Base-by-base conservation (phyloP, 2,329 filamentous ascomycete species). In the Sporothrix globosa region DNA sequence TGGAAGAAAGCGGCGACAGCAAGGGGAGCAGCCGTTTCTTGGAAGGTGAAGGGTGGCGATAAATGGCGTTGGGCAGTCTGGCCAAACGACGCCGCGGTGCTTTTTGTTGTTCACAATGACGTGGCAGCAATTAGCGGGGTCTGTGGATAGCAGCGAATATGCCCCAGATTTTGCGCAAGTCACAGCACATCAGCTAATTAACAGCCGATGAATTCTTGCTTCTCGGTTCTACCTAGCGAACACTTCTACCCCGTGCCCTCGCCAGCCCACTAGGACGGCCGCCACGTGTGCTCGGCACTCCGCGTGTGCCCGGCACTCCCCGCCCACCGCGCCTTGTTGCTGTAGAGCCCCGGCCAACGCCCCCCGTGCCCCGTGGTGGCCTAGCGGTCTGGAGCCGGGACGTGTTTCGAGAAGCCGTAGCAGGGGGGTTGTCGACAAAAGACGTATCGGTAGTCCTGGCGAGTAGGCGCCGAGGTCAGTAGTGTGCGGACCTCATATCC, bases 361-460 rank as follows among this genome's bases (percentile, higher is more conserved):
- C 80, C 21, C 80, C 79, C 6, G 84, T 83, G 9, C 86, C 77
- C 54, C 84, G 84, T 10, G 85, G 85, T 71, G 83, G 81, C 61
- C 80, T 82, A 7, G 84, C 78, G 7, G 80, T 82, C 39, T 80
- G 78, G 73, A 83, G 83, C 72, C 82, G 85, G 9, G 82, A 78
- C 5, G 81, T 81, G 34, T 84, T 78, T 75, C 83, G 88, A 30
- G 84, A 83, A 17, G 53, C 67, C 17, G 85, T 81, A n/a, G 82
- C 81, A 1, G 86, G 80, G 9, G 93, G 94, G 76, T 97, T 92
- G 46, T 97, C 93, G 70, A 97, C 88, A 77, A 97, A 97, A 1
- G 92, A 92, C 6, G 91, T 96, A 77, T 97, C 93, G 13, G 92
- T 97, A 30, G 94, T 97, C 85, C 92, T 95, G 74, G 69, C 2